phyloP scores from a whole-genome alignment of 1,284 basidiomycete genomes.

The Ustilago curta region DNA sequence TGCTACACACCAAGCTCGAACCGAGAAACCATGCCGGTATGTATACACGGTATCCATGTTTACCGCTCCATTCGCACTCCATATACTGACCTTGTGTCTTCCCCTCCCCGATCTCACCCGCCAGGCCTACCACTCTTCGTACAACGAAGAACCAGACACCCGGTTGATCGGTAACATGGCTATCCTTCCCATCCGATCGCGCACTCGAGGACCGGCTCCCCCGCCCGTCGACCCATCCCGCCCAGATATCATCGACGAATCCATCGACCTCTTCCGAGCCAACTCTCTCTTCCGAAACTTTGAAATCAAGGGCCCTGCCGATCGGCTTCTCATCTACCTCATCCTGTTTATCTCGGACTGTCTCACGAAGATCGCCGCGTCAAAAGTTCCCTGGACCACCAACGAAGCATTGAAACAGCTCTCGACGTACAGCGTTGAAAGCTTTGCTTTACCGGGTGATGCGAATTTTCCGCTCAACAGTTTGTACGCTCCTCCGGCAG shows the following conservation, averaged over 20 bases:
- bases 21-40: slow-evolving; percentile 1
- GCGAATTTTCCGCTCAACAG: slow-evolving; percentile 93
- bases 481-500: slow-evolving; percentile 85
- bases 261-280: slow-evolving; percentile 95
- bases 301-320: slow-evolving; percentile 97
- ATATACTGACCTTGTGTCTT: not conserved
- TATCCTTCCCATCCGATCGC: slow-evolving; percentile 90
- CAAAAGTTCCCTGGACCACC: slow-evolving; percentile 60
- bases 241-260: slow-evolving; percentile 94
- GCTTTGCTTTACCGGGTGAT: slow-evolving; percentile 93
- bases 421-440: slow-evolving; percentile 88
- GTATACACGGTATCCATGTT: not conserved
- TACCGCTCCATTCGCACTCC: not conserved
- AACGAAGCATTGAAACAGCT: slow-evolving; percentile 89
- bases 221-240: slow-evolving; percentile 78
- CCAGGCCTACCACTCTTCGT: slow-evolving; percentile 84
- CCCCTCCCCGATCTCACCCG: not conserved
- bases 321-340: slow-evolving; percentile 94
- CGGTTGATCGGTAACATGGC: slow-evolving; percentile 89
- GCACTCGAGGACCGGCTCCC: slow-evolving; percentile 90
- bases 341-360: slow-evolving; percentile 99
- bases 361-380: slow-evolving; percentile 74
- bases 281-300: slow-evolving; percentile 99
- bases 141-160: slow-evolving; percentile 86
- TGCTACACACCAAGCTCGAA: not conserved